phyloP scores from a whole-genome alignment of 2,329 filamentous ascomycete species.

The Nothopassalora personata region DNA sequence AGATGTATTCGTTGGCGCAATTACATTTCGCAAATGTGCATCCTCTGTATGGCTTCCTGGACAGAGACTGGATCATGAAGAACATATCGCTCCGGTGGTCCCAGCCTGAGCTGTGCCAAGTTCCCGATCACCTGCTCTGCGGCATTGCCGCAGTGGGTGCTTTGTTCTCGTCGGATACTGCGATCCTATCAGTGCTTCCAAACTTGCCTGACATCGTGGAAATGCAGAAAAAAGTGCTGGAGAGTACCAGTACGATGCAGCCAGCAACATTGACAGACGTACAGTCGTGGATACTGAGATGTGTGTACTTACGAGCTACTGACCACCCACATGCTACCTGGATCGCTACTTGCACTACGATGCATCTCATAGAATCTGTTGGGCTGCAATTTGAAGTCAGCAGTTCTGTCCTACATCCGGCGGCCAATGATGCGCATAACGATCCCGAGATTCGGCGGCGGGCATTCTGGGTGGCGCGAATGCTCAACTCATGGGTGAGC shows the following conservation, averaged over 20 bases:
- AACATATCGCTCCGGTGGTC: slow-evolving; percentile 24
- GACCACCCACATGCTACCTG: slow-evolving; percentile 51
- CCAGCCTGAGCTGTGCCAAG: slow-evolving; percentile 15
- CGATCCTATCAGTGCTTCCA: neutral
- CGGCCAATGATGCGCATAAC: slow-evolving; percentile 19
- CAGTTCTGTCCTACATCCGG: slow-evolving; percentile 25
- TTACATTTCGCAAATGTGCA: slow-evolving; percentile 53
- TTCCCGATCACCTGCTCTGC: slow-evolving; percentile 41
- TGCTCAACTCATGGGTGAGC: slow-evolving; percentile 56
- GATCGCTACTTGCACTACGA: slow-evolving; percentile 54
- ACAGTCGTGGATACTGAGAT: slow-evolving; percentile 50
- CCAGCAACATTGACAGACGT: slow-evolving; percentile 40
- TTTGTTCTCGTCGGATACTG: slow-evolving; percentile 39
- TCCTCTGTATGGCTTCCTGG: slow-evolving; percentile 50
- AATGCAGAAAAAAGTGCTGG: slow-evolving; percentile 43
- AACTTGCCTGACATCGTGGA: slow-evolving; percentile 25
- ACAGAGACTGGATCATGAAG: slow-evolving; percentile 27
- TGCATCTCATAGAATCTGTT: slow-evolving; percentile 55
- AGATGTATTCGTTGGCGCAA: slow-evolving; percentile 43
- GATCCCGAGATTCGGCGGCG: slow-evolving; percentile 27
- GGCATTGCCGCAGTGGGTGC: slow-evolving; percentile 53
- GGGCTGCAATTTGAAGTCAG: slow-evolving; percentile 42
- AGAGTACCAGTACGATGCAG: slow-evolving; percentile 33
- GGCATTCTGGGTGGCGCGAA: slow-evolving; percentile 48
- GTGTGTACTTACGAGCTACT: slow-evolving; percentile 50